These are phyloP conservation scores for Jimgerdemannia flammicorona DNA, from an alignment of 192 early-diverging fungal genomes.

Conservation along the genomic window DNA sequence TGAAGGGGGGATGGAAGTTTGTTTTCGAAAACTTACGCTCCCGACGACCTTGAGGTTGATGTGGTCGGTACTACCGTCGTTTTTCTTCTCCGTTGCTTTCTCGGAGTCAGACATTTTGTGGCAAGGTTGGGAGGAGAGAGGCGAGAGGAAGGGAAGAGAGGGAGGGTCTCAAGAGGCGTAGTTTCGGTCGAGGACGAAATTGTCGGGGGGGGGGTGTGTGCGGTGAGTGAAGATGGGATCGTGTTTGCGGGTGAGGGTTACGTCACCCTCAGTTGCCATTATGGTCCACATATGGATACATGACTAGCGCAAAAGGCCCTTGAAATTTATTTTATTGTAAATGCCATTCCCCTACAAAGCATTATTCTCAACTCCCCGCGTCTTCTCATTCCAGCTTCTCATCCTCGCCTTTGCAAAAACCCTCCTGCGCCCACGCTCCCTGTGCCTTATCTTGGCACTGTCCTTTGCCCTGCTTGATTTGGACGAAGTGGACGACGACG, in stretches of 20 bases:
- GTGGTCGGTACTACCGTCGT: slow-evolving; percentile 61
- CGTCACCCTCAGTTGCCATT: too few species aligned
- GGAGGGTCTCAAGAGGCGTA: too few species aligned
- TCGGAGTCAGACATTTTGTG: slow-evolving; percentile 25
- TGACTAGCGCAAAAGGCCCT: too few species aligned
- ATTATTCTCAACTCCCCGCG: background rate
- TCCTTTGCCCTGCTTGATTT: background rate
- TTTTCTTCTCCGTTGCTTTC: slow-evolving; percentile 22
- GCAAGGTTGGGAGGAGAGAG: too few species aligned
- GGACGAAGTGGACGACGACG: background rate
- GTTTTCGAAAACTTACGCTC: slow-evolving; percentile 56
- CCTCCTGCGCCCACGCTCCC: background rate
- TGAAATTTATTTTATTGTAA: too few species aligned
- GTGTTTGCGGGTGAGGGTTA: too few species aligned
- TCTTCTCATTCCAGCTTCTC: background rate
- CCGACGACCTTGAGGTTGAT: slow-evolving; percentile 92
- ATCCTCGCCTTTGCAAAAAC: background rate
- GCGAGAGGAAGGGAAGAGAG: too few species aligned
- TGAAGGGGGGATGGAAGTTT: too few species aligned
- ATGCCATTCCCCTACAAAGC: background rate
- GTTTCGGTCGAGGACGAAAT: too few species aligned
- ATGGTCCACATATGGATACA: too few species aligned
- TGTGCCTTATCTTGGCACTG: background rate
- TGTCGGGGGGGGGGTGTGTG: too few species aligned
- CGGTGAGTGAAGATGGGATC: too few species aligned